Evolutionary conservation across 2,329 filamentous ascomycete species (phyloP), one percentile per base, ranked within the genome.

Genomic region (Exophiala bonariae): DNA sequence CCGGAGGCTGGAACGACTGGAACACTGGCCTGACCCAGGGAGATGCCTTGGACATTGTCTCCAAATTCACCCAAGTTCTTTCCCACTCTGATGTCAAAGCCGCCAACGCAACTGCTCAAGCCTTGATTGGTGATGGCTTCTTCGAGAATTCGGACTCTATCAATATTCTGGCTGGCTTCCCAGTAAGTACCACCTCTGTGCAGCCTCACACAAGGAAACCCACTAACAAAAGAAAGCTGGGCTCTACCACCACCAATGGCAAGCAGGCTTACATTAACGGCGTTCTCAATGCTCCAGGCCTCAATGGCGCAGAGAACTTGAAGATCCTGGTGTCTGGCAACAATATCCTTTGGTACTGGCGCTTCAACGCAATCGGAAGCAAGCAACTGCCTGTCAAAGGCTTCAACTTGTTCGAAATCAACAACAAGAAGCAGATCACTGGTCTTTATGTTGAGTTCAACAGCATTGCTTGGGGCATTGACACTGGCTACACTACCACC

Each of bases 61-160:
- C 39, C 43, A 52, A 52, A 39, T 55, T 52, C 47, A 49, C 43
- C 52, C 47, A 30, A 33, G 39, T 57, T 28, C 52, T 55, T 28
- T 22, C 48, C 18, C 47, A 48, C 28, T 35, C 49, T 3, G 44
- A 55, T 34, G 36, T 52, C 20, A 11, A 30, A 18, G 45, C 51
- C 28, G 32, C 53, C 32, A 52, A 52, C 28, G 40, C 39, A 13
- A 53, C 46, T 20, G 55, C 55, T 20, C 44, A 55, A 28, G 52
- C 52, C 2, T 41, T 55, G 30, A 30, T 57, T 17, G 47, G 45
- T 11, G 47, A 50, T 19, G 37, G 31, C 10, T 54, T 52, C 39
- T 44, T 50, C 35, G 51, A 55, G 22, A 55, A 47, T 17, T 47
- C 48, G 2, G 55, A 57, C 41, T 55, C 55, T 2, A 57, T 57